phyloP scores from a whole-genome alignment of 108 stramenopile species.

The Fistulifera solaris region DNA sequence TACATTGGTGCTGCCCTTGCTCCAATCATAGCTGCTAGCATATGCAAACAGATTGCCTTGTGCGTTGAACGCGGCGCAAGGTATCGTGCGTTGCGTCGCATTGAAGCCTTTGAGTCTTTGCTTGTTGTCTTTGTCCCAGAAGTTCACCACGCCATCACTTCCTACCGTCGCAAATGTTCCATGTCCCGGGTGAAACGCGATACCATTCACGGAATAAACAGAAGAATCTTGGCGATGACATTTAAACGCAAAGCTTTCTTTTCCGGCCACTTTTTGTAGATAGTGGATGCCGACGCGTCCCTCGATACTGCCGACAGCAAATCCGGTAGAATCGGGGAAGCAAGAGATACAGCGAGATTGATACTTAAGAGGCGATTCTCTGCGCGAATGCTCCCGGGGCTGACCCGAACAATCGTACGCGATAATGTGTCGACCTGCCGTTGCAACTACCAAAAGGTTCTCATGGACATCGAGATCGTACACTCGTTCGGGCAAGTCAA shows the following conservation, averaged over 20 bases:
- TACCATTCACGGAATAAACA: conserved; percentile 83
- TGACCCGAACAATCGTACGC: conserved; percentile 59
- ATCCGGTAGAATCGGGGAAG: conserved; percentile 85
- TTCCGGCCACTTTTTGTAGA: conserved; percentile 68
- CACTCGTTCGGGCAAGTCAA: conserved; percentile 76
- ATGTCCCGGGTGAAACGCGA: conserved; percentile 80
- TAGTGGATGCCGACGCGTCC: conserved; percentile 96
- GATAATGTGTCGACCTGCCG: conserved; percentile 68
- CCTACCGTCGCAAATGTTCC: conserved; percentile 91
- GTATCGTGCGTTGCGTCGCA: conserved; percentile 51
- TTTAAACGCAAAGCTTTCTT: conserved; percentile 93
- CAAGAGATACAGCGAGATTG: conserved; percentile 77
- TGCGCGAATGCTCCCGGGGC: conserved; percentile 59
- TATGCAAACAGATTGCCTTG: conserved; percentile 90
- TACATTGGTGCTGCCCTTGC: conserved; percentile 60
- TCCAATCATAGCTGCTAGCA: conserved; percentile 90
- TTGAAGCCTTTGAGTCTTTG: conserved; percentile 74
- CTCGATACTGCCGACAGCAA: conserved; percentile 93
- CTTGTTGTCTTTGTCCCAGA: conserved; percentile 94
- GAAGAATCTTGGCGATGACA: conserved; percentile 84
- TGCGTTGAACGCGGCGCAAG: conserved; percentile 78
- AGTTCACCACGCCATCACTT: conserved; percentile 86
- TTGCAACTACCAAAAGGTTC: conserved; percentile 76
- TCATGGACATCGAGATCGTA: conserved; percentile 81
- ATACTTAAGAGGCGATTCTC: conserved; percentile 83